phyloP scores from a whole-genome alignment of 148 eudicot genomes.

The Rhododendron molle region DNA sequence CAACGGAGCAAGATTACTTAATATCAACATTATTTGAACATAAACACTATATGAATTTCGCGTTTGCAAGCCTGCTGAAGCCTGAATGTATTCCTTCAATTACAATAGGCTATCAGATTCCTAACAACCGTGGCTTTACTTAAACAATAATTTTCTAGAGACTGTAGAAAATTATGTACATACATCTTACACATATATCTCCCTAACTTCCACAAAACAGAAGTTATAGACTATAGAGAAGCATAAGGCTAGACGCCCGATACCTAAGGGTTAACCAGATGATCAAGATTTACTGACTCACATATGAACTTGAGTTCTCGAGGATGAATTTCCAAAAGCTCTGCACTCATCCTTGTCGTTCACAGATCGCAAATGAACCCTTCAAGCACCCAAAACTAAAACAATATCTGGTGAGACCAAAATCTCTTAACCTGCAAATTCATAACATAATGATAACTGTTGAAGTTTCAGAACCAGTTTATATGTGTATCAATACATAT shows the following conservation, averaged over 20 bases:
- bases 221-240: background rate
- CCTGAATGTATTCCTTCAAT: background rate
- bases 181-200: background rate
- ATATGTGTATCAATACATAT: background rate
- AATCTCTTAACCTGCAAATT: conserved; percentile 19
- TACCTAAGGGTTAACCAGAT: background rate
- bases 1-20: background rate
- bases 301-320: conserved; percentile 51
- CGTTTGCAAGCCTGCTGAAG: background rate
- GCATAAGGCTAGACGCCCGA: background rate
- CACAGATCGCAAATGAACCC: conserved; percentile 3
- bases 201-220: background rate
- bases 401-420: background rate
- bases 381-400: conserved; percentile 6
- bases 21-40: background rate
- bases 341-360: conserved; percentile 37
- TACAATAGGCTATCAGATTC: background rate
- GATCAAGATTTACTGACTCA: conserved; percentile 21
- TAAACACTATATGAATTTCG: background rate
- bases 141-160: background rate
- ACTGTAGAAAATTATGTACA: background rate
- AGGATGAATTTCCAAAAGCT: conserved; percentile 56
- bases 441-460: background rate
- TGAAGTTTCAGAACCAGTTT: background rate
- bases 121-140: background rate